Evolutionary conservation across 345 rosid species (phyloP).

Genomic region (Physaria fendleri): DNA sequence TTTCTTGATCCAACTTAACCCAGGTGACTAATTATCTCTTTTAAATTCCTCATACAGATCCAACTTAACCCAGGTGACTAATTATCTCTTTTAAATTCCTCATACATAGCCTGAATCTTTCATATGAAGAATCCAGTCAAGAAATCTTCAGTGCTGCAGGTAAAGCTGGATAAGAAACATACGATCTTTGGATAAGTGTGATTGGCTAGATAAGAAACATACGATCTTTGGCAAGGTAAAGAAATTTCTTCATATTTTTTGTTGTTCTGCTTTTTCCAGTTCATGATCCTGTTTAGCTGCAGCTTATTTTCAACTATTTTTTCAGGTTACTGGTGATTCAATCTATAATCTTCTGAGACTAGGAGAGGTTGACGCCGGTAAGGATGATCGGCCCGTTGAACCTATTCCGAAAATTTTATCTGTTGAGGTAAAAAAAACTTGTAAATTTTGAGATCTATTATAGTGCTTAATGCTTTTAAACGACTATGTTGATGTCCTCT

Average conservation of each 20-base stretch:
- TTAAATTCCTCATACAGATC: too few relatives aligned
- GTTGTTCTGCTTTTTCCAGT: background rate
- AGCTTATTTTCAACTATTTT: conserved; percentile 17
- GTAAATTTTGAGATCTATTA: background rate
- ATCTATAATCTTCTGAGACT: conserved; percentile 66
- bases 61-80: too few relatives aligned
- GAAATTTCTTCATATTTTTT: background rate
- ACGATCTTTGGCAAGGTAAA: conserved; percentile 91
- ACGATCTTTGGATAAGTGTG: conserved; percentile 89
- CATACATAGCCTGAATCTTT: too few relatives aligned
- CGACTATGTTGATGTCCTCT: background rate
- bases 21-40: too few relatives aligned
- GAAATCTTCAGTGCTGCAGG: too few relatives aligned
- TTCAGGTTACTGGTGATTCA: conserved; percentile 85
- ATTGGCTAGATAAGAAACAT: conserved; percentile 79
- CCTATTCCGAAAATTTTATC: conserved; percentile 66
- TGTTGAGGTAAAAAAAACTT: conserved; percentile 60
- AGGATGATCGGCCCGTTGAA: conserved; percentile 73
- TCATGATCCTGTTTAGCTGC: conserved; percentile 2
- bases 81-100: too few relatives aligned
- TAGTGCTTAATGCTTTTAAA: background rate
- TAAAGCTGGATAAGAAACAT: too few relatives aligned
- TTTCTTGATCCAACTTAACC: too few relatives aligned
- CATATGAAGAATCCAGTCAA: too few relatives aligned
- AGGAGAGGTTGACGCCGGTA: conserved; percentile 73